Percentiles rank a stretch among this genome's conserved stretches.
Evolutionary conservation across 306 rosid genomes (phyloP).

Genomic region (Amphicarpaea edgeworthii): DNA sequence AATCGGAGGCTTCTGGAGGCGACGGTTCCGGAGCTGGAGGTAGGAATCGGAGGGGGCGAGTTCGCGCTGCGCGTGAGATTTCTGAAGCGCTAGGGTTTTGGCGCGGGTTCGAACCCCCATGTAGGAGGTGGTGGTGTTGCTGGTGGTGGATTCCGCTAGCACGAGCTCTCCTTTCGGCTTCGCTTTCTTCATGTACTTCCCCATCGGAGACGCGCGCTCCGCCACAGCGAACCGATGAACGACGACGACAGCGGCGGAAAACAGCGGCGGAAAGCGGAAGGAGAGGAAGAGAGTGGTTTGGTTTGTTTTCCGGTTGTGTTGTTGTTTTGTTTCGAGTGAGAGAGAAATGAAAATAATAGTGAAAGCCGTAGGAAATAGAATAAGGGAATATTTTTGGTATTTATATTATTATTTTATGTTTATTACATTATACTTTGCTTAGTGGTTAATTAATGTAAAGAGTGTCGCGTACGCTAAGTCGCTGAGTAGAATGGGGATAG

Average conservation of each 20-base stretch:
- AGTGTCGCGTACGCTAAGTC: background rate
- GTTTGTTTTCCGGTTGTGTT: conserved; percentile 25
- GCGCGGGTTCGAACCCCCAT: conserved; percentile 93
- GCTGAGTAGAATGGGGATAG: background rate
- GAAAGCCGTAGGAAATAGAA: background rate
- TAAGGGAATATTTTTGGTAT: conserved; percentile 30
- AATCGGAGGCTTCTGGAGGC: conserved; percentile 66
- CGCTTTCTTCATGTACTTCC: conserved; percentile 88
- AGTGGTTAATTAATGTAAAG: conserved; percentile 10
- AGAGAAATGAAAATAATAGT: conserved; percentile 4
- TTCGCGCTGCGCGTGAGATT: conserved; percentile 42
- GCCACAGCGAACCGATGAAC: background rate
- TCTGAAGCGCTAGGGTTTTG: conserved; percentile 87
- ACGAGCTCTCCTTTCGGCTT: conserved; percentile 68
- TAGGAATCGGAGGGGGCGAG: conserved; percentile 61
- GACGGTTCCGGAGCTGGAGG: conserved; percentile 88
- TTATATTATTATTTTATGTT: conserved; percentile 23
- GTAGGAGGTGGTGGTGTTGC: conserved; percentile 42
- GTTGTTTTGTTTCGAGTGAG: conserved; percentile 30
- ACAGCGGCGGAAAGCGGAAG: conserved; percentile 1
- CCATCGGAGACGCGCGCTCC: conserved; percentile 53
- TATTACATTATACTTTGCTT: background rate
- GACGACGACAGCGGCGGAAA: background rate
- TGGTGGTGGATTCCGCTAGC: conserved; percentile 69
- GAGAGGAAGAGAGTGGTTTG: background rate